Base-by-base conservation (phyloP, 2,329 filamentous ascomycete genomes). In the Metarhizium robertsii region DNA sequence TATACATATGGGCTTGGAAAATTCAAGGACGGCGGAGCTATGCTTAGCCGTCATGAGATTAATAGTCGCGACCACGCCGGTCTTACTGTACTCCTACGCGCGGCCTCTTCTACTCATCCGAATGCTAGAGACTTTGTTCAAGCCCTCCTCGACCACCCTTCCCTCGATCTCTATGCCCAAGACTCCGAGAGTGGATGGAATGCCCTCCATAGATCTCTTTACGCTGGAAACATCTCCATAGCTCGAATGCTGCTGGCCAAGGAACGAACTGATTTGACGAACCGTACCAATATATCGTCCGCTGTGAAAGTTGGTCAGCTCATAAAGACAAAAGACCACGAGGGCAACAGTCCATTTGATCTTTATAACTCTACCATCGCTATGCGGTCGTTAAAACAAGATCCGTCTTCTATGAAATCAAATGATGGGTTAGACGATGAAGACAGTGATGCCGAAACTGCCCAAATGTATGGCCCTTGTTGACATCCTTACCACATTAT, bases 121-220 rank as follows among this genome's bases (percentile, higher is more conserved):
- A 85, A 80, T 58, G 88, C 90, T 8, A 71, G 85, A 42, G 79
- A 77, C 2, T 96, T 96, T 65, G 90, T 92, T 20, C 78, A 84
- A 59, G 85, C 89, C 11, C 77, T 99, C 40, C 78, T 97, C 50
- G 85, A 91, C 25, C 86, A 95, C 65, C 90, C 91, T 1, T 79
- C 86, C 53, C 81, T 91, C 61, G 94, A 99, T 71, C 75, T 97
- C 8, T 94, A 96, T 65, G 77, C 80, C 2, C 92, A 95, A 67
- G 94, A 99, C 69, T 76, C 78, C 7, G 94, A 99, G 70, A 97
- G 88, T 70, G 92, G 92, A 48, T 99, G 94, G 94, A 99, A 95
- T 58, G 86, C 92, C 42, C 78, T 99, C 43, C 94, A 99, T 67
- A 83, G 94, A 63, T 90, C 92, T 7, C 77, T 97, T 46, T 97